Conservation (phyloP, 2,329 filamentous ascomycete genomes). For the Penicillium italicum region DNA sequence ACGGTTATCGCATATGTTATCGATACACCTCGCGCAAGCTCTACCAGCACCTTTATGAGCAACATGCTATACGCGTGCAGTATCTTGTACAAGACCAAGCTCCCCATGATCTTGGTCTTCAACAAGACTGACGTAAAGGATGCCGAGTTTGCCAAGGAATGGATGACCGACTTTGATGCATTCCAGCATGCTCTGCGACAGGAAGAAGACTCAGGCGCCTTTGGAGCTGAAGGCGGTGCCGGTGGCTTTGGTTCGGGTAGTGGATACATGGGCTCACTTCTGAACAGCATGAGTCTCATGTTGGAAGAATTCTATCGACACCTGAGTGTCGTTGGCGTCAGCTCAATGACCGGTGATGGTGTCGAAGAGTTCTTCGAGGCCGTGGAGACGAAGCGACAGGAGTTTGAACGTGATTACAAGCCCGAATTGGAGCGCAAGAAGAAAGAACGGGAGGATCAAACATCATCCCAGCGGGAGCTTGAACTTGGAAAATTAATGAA, state of each 20-base stretch:
- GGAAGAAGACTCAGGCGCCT: conserved; percentile 74
- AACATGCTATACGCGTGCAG: conserved; percentile 99
- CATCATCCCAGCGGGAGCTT: conserved; percentile 67
- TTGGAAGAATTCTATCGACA: conserved; percentile 97
- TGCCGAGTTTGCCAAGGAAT: conserved; percentile 87
- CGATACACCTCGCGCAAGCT: conserved; percentile 88
- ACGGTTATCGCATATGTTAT: conserved; percentile 97
- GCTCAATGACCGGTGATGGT: conserved; percentile 85
- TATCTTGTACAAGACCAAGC: conserved; percentile 96
- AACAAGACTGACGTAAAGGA: conserved; percentile 98
- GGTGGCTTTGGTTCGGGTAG: conserved; percentile 65
- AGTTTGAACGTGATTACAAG: conserved; percentile 87
- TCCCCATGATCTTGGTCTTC: conserved; percentile 98
- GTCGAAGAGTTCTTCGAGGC: conserved; percentile 92
- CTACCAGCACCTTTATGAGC: conserved; percentile 97
- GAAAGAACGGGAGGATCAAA: conserved; percentile 70
- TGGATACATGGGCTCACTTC: conserved; percentile 91
- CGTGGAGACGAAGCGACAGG: conserved; percentile 78
- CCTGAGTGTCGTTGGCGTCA: conserved; percentile 87
- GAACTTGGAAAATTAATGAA: conserved; percentile 93
- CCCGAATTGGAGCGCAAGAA: conserved; percentile 81
- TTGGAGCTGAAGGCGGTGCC: conserved; percentile 64
- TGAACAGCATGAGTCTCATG: conserved; percentile 98
- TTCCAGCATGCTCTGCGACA: conserved; percentile 81
- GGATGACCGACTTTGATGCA: conserved; percentile 98